phyloP scores from a whole-genome alignment of 2,329 filamentous ascomycete genomes.

The Cladosporium velox region DNA sequence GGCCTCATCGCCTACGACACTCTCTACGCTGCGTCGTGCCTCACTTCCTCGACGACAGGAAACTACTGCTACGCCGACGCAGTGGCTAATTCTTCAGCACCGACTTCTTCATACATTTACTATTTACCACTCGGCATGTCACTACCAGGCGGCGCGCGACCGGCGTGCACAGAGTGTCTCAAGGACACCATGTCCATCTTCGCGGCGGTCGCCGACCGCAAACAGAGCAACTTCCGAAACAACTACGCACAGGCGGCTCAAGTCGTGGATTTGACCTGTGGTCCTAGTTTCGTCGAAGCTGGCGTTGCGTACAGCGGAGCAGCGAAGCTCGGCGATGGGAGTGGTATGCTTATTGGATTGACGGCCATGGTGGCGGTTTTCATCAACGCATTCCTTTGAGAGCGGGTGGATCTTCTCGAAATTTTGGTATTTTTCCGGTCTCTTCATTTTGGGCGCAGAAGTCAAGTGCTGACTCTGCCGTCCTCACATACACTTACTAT shows the following conservation, averaged over 20 bases:
- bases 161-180: slow-evolving; percentile 74
- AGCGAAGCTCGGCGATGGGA: background rate
- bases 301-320: slow-evolving; percentile 6
- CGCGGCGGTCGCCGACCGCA: slow-evolving; percentile 66
- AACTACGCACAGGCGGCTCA: slow-evolving; percentile 73
- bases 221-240: slow-evolving; percentile 56
- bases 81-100: slow-evolving; percentile 70
- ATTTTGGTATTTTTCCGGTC: background rate
- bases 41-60: slow-evolving; percentile 61
- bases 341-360: background rate
- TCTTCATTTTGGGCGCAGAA: background rate
- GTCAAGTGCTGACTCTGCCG: slow-evolving; percentile 8
- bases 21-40: slow-evolving; percentile 78
- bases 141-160: slow-evolving; percentile 67
- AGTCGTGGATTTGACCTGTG: slow-evolving; percentile 68
- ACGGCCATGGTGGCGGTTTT: background rate
- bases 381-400: background rate
- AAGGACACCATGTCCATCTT: slow-evolving; percentile 81
- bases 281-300: slow-evolving; percentile 50
- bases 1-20: slow-evolving; percentile 76
- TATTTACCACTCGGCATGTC: slow-evolving; percentile 76
- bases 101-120: slow-evolving; percentile 78
- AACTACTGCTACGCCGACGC: slow-evolving; percentile 78
- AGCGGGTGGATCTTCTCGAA: background rate
- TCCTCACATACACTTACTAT: background rate